phyloP scores from a whole-genome alignment of 1,139 yeast species.

The Geotrichum australiense region DNA sequence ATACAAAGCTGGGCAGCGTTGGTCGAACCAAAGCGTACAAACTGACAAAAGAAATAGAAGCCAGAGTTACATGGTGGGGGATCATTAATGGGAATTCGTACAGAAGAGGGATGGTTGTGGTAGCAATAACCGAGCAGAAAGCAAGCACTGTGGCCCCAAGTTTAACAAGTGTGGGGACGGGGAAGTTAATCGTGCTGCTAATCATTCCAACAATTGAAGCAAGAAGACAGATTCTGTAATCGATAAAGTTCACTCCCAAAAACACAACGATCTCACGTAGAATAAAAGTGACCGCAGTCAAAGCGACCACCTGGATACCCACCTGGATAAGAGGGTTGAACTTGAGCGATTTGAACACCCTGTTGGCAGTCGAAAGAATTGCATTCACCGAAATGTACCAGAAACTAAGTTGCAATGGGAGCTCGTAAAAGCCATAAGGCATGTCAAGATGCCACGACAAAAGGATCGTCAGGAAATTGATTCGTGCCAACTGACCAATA shows the following conservation, averaged over 20 bases:
- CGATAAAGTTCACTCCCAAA: not conserved
- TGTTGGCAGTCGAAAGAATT: not conserved
- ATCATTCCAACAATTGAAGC: not conserved
- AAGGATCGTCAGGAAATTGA: conserved; percentile 1
- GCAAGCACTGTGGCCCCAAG: too few species aligned
- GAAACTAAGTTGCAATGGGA: conserved; percentile 8
- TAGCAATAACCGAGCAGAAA: too few species aligned
- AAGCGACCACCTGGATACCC: not conserved
- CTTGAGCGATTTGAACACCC: not conserved
- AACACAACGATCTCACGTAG: not conserved
- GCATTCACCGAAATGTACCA: conserved; percentile 8
- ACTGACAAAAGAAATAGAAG: conserved; percentile 1
- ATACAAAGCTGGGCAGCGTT: not conserved
- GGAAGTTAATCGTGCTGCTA: too few species aligned
- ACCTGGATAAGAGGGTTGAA: not conserved
- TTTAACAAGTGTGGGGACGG: too few species aligned
- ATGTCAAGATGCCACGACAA: conserved; percentile 12
- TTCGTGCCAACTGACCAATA: conserved; percentile 2
- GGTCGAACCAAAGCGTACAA: conserved; percentile 2
- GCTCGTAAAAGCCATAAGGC: conserved; percentile 9
- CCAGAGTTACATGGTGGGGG: not conserved
- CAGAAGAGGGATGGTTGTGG: not conserved
- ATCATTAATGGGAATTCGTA: not conserved
- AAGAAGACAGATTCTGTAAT: not conserved
- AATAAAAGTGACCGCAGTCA: not conserved